These are phyloP conservation scores for Sphagnum magellanicum DNA, from an alignment of 228 moss, liverwort and hornwort genomes.

Conservation along the genomic window DNA sequence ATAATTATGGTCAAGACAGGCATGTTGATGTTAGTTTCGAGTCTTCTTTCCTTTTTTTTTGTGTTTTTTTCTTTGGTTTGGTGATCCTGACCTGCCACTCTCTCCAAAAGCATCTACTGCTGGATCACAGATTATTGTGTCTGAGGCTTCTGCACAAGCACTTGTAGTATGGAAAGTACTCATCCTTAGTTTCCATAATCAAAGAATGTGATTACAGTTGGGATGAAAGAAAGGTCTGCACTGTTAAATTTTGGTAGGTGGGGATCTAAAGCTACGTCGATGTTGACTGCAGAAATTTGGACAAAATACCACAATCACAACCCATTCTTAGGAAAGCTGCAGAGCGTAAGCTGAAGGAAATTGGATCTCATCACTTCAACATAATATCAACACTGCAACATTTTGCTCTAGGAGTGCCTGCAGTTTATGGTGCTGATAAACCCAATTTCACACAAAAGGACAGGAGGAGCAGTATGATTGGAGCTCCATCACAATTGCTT, in stretches of 20 bases:
- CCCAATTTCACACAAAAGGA: too few relatives aligned
- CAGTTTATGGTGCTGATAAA: too few relatives aligned
- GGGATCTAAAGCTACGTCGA: not conserved
- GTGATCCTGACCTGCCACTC: too few relatives aligned
- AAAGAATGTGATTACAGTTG: not conserved
- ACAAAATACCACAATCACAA: slow-evolving; percentile 31
- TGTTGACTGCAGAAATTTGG: slow-evolving; percentile 43
- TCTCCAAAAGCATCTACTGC: not conserved
- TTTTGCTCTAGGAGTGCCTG: too few relatives aligned
- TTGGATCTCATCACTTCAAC: slow-evolving; percentile 33
- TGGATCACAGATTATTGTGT: not conserved
- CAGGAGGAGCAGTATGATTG: too few relatives aligned
- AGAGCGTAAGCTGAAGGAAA: slow-evolving; percentile 53
- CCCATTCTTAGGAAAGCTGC: slow-evolving; percentile 29
- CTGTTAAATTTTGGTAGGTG: not conserved
- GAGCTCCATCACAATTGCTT: too few relatives aligned
- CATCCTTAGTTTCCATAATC: too few relatives aligned
- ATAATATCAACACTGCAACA: slow-evolving; percentile 30
- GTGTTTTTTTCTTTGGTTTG: too few relatives aligned
- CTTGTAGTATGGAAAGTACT: too few relatives aligned
- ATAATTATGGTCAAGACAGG: not conserved
- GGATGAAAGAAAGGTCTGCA: not conserved
- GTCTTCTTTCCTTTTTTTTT: too few relatives aligned
- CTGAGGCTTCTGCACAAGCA: too few relatives aligned
- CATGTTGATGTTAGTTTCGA: not conserved